Evolutionary conservation across 495 filamentous ascomycete species (phyloP), one percentile per base, ranked within the genome.

Genomic region (Talaromyces liani): DNA sequence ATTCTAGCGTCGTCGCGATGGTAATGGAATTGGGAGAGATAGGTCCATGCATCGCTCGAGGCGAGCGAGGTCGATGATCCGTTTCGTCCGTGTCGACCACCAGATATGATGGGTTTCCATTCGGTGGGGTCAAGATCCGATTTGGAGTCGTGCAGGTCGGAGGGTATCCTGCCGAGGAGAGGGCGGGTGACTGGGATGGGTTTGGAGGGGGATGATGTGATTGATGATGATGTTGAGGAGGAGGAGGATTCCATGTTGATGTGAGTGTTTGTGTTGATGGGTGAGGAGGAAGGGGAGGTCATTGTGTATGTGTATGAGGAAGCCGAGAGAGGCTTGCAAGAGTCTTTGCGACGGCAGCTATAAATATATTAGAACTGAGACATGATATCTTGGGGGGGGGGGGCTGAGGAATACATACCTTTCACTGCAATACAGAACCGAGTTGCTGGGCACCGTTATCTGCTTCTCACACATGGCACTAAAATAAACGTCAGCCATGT

Each of bases 391-490:
- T n/a, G n/a, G n/a, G n/a, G n/a, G n/a, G n/a, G 64, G 61, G 47
- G 60, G 41, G 49, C 45, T 58, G 58, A 61, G 54, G 51, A 41
- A 45, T 63, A 66, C 61, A 57, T 79, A 82, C 81, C 77, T 77
- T 76, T 83, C 80, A 66, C 80, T 82, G 71, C 82, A 84, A 67
- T 84, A 84, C 31, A 84, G 75, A 39, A 88, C 79, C 12, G 79
- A 80, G 66, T 83, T 82, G 70, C 85, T 81, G 41, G 88, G 88
- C 39, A 84, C 79, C 18, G 83, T 78, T 62, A 89, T 88, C 71
- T 90, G 88, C 69, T 83, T 84, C 65, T 87, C 83, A 72, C 87
- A 91, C 70, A 83, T 82, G 55, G 83, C 78, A 68, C 85, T 87
- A 71, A 68, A 60, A 67, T 34, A 6, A 36, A 57, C 27, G 60